Base-by-base conservation (phyloP, 208 protist genomes). In the Naegleria lovaniensis region DNA sequence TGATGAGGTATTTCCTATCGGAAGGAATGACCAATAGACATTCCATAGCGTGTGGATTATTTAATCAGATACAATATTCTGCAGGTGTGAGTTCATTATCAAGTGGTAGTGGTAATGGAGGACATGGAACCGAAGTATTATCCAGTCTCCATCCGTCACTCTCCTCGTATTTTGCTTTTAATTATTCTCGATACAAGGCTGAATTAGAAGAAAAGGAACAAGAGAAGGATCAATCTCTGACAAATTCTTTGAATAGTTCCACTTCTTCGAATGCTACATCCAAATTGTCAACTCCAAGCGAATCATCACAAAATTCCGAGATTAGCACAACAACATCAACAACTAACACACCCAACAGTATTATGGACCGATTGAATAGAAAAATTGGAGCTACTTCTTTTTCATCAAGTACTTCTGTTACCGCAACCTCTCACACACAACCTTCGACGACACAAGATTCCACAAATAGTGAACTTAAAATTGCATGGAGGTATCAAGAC, bases 401-500 rank as follows among this genome's bases (percentile, higher is more conserved):
- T 29, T 67, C n/a, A n/a, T n/a, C 11, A 1, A 67, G 55, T 67
- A 67, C 19, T 67, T 15, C 19, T 3, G 13, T 2, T 39, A 36
- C 75, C 33, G 39, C 75, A 38, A 83, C 75, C 33, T 15, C 19
- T 1, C 22, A 15, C 33, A 15, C 75, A 38, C 19, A 83, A 38
- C 13, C 75, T 36, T 43, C 79, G 25, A 5, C 13, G 5, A 38
- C 5, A 36, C 25, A 33, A 55, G n/a, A 67, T 41, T 41, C 51
- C 41, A 13, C 9, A 4, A 41, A 38, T 39, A 55, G 13, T 15
- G 85, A 89, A 25, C 39, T 89, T 0, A 89, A 89, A 67, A 89
- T 89, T 33, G 41, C 85, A 19, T 89, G 85, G 85, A 52, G 85
- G 39, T 89, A 89, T 67, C 22, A 67, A 43, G 48, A 89, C 38